Evolutionary conservation across 1,284 basidiomycete species (phyloP), one percentile per base, ranked within the genome.

Genomic region (Rugosomyces carneus): DNA sequence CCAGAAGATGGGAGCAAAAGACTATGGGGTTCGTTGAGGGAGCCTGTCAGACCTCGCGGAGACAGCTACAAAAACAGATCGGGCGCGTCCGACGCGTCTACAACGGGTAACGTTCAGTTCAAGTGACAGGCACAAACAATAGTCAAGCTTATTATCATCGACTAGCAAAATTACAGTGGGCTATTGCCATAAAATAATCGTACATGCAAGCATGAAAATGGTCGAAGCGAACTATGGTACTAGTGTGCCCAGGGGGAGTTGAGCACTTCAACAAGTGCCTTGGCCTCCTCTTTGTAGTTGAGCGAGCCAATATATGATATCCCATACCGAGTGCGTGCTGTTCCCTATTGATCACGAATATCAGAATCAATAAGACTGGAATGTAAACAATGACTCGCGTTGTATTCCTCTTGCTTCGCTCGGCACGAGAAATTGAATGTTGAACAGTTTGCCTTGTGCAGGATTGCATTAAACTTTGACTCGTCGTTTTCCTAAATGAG

Each of bases 371-470:
- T 47, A 50, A 40, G 48, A 36, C 29, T n/a, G 41, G 44, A 13
- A 16, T 39, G 18, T 37, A 37, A 11, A 16, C 34, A 8, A 29
- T n/a, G 13, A 42, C 20, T 59, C 57, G 91, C 90, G 56, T 93
- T 89, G 64, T 78, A 96, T 0, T 80, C 83, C 54, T 96, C 92
- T 57, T 85, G 82, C 68, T 89, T 93, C 8, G 93, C 95, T 40
- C 86, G 81, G 63, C 92, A 93, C 43, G 78, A 77, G 66, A 98
- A 93, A 57, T 90, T 88, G 68, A 76, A 96, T 1, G 80, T 79
- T 53, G 76, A 73, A 51, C 86, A 88, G 6, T 73, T 73, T 0
- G 88, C 82, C 44, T 76, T 75, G 44, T 80, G 73, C 57, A 97
- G 67, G 37, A 82, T 68, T 7, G 69, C 68, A 49, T 76, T 78